Evolutionary conservation across 2,329 filamentous ascomycete species (phyloP), one percentile per base, ranked within the genome.

Genomic region (Ceratocystis ficicola): DNA sequence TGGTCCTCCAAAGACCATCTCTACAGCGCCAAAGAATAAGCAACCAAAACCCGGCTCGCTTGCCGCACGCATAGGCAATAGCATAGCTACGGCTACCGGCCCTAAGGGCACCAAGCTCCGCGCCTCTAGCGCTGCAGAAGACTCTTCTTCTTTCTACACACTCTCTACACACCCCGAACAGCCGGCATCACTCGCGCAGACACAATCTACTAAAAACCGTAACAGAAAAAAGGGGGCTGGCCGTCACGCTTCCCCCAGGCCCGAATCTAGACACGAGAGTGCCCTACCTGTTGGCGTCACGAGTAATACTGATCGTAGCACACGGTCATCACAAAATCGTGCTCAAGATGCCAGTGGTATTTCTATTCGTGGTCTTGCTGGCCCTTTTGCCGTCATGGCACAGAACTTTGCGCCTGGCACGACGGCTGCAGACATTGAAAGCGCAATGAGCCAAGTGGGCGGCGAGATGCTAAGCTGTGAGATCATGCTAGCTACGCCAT

Each of bases 331-430:
- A 7, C 25, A 59, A 36, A 36, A n/a, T 28, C 28, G 28, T 6
- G 55, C 12, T 30, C 15, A 36, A 36, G 10, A 59, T 4, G n/a
- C 55, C 2, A 85, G 86, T 22, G 85, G 86, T 22, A 81, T 93
- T 59, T 85, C 81, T 44, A 92, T 94, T 69, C 80, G 84, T 64
- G 89, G 89, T n/a, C 77, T 87, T 7, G 86, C 86, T 0, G 86
- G 88, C 0, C 88, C 88, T 1, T 89, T 83, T 70, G 81, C 83
- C 20, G 82, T 94, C 28, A 82, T 90, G 73, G 88, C 87, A 2
- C 86, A 89, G 74, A 94, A 94, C 77, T 90, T 94, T 73, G 89
- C 89, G 12, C 84, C 84, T 1, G 89, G 89, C 46, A 94, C 89
- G 0, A 91, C 89, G 5, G 87, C 86, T 1, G 88, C 87, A 36